phyloP scores from a whole-genome alignment of 305 asterid genomes.

The Plantago lanceolata region DNA sequence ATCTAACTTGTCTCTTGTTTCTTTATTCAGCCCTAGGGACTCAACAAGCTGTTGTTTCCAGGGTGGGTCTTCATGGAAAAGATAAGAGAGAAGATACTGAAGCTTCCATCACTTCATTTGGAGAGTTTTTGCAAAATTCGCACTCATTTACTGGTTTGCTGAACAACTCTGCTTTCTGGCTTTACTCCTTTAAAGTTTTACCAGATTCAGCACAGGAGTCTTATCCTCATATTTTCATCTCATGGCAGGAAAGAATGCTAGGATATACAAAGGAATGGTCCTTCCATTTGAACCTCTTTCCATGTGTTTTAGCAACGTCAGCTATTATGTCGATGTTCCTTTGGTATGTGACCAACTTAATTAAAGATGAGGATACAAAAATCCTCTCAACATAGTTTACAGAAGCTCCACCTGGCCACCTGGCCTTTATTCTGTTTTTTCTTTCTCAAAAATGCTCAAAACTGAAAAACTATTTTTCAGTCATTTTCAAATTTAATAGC shows the following conservation, averaged over 20 bases:
- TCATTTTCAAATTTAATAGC: not conserved
- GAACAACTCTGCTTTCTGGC: constrained; percentile 20
- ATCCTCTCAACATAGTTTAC: not conserved
- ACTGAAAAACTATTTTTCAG: not conserved
- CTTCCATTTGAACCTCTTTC: constrained; percentile 75
- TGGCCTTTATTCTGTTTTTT: not conserved
- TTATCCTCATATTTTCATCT: constrained; percentile 24
- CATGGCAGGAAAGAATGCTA: constrained; percentile 43
- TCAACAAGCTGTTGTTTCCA: constrained; percentile 46
- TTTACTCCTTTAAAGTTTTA: not conserved
- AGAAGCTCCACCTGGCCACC: too few species aligned
- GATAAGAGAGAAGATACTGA: constrained; percentile 36
- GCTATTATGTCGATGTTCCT: constrained; percentile 64
- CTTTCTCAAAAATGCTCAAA: not conserved
- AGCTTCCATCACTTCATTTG: constrained; percentile 35
- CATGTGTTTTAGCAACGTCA: constrained; percentile 63
- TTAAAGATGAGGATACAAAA: not conserved
- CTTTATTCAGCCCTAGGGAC: constrained; percentile 57
- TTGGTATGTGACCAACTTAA: constrained; percentile 37
- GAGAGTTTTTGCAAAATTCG: constrained; percentile 59
- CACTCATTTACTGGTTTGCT: constrained; percentile 53
- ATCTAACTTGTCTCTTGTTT: not conserved
- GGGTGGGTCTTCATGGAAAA: constrained; percentile 28
- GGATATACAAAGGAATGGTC: constrained; percentile 61
- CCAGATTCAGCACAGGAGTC: constrained; percentile 12